Evolutionary conservation across 2,329 filamentous ascomycete genomes (phyloP).

Genomic region (Fusarium hostae): DNA sequence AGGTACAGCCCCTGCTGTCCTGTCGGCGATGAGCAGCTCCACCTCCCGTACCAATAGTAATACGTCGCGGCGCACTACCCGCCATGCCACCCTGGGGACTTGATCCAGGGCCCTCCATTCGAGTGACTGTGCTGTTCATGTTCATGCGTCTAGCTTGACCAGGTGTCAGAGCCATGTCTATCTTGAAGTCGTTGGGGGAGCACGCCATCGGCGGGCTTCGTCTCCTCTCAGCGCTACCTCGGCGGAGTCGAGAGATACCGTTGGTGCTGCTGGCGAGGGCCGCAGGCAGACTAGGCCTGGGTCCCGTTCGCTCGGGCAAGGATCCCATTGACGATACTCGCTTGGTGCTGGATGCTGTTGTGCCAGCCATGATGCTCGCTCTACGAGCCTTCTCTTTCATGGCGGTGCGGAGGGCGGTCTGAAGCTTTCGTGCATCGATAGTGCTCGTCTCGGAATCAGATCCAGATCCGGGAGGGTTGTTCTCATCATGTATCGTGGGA

Average conservation of each 20-base stretch:
- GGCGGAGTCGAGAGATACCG: slow-evolving; percentile 65
- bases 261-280: slow-evolving; percentile 62
- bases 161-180: slow-evolving; percentile 58
- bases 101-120: slow-evolving; percentile 43
- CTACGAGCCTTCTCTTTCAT: slow-evolving; percentile 60
- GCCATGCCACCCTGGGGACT: slow-evolving; percentile 41
- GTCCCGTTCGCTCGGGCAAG: slow-evolving; percentile 43
- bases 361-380: slow-evolving; percentile 52
- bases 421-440: slow-evolving; percentile 65
- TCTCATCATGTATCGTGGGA: slow-evolving; percentile 60
- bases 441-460: slow-evolving; percentile 63
- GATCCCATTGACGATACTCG: slow-evolving; percentile 60
- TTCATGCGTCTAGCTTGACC: slow-evolving; percentile 70
- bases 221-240: slow-evolving; percentile 62
- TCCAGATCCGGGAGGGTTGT: slow-evolving; percentile 60
- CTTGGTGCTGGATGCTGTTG: slow-evolving; percentile 51
- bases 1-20: slow-evolving; percentile 46
- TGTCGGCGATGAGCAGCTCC: slow-evolving; percentile 45
- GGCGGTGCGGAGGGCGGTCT: slow-evolving; percentile 64
- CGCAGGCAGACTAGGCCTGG: slow-evolving; percentile 53
- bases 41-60: slow-evolving; percentile 52
- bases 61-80: slow-evolving; percentile 47
- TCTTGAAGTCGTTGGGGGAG: slow-evolving; percentile 57
- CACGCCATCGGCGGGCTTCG: slow-evolving; percentile 65
- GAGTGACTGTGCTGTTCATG: slow-evolving; percentile 53